Base-by-base conservation (phyloP, 2,329 filamentous ascomycete species). In the Aspergillus caelatus region DNA sequence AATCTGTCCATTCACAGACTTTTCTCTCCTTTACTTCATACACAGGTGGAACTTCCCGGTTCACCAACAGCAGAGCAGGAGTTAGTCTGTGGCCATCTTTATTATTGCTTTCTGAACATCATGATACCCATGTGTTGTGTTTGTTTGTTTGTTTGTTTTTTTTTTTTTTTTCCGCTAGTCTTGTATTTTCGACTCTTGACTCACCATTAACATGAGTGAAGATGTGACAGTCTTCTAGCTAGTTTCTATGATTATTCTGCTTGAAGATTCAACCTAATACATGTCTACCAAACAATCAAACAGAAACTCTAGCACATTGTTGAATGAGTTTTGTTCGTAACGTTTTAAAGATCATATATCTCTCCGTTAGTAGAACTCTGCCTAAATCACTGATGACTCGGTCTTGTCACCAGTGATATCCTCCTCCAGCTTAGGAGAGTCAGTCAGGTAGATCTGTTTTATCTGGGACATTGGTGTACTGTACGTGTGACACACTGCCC, bases 81-180 rank as follows among this genome's bases (percentile, higher is more conserved):
- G 52, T 55, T 9, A 39, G 32, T 39, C 52, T 39, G 32, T 55
- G 52, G 34, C 14, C 32, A 28, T 26, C n/a, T 55, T 36, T 26
- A 23, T 36, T 14, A 19, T 41, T 55, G 16, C 32, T 39, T 55
- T 55, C 32, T 41, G 50, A 62, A 60, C 62, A 56, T 64, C 64
- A 67, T 72, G 71, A 72, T 72, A 72, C 70, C 71, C 70, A 66
- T 66, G 62, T 71, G 65, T 68, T 67, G 61, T 69, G 62, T 68
- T 60, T 32, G 55, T 63, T 65, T 26, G 26, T 26, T 26, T 26
- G 26, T 26, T 26, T 26, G 3, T 26, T 26, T 26, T 26, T 26
- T 26, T 26, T 26, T 26, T 26, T 26, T 26, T 26, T 56, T 45
- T n/a, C 50, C 62, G 60, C 62, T 26, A 53, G 34, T n/a, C n/a